Percentiles rank a stretch among this genome's conserved stretches.
Evolutionary conservation across 805 yeast genomes (phyloP).

Genomic region (Saccharomyces mikatae): DNA sequence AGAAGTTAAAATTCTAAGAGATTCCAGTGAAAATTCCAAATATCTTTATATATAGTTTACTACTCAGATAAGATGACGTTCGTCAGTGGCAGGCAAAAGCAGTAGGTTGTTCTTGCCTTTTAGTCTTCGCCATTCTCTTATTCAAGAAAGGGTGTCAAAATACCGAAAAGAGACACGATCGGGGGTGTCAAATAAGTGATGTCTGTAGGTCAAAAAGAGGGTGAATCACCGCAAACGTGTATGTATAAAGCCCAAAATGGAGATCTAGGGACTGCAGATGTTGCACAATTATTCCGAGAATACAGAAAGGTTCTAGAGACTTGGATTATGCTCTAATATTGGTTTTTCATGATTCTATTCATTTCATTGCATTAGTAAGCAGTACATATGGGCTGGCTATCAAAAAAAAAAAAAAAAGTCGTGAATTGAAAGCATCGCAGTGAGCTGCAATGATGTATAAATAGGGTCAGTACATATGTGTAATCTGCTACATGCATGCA

Average conservation of each 20-base stretch:
- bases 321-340: background rate
- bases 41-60: background rate
- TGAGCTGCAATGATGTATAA: background rate
- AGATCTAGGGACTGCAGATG: background rate
- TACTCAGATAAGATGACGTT: background rate
- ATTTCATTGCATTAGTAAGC: background rate
- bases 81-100: background rate
- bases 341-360: background rate
- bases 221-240: background rate
- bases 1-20: background rate
- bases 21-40: background rate
- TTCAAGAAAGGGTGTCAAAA: background rate
- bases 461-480: background rate
- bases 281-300: background rate
- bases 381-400: background rate
- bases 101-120: background rate
- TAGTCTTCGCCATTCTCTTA: background rate
- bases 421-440: background rate
- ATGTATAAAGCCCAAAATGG: background rate
- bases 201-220: background rate
- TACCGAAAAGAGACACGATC: background rate
- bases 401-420: background rate
- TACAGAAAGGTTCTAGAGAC: background rate
- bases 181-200: background rate
- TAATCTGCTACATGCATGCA: background rate